Base-by-base conservation (phyloP, 31 red algal genomes). In the Endocladia muricata region DNA sequence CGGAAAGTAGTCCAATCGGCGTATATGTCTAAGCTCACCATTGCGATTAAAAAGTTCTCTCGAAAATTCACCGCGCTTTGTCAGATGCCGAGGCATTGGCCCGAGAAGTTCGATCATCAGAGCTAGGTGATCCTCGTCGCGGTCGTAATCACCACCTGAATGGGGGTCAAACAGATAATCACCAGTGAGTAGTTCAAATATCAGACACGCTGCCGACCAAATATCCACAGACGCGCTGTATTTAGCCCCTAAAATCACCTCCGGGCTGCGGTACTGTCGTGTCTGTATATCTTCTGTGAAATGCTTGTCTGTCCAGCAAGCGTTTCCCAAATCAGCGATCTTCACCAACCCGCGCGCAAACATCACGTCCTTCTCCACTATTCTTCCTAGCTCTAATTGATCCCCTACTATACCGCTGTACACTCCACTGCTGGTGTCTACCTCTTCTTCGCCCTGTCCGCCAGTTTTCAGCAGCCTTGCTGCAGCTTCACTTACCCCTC, bases 151-250 rank as follows among this genome's bases (percentile, higher is more conserved):
- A 7, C 74, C 38, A 33, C 88, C 79, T 11, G 87, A 85, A 31
- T 94, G 95, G 13, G 95, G 95, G 62, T 98, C 95, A 70, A 98
- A 98, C n/a, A 98, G 62, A 73, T 89, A 98, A 21, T 98, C 95
- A 22, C 95, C 95, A n/a, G 95, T 98, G 37, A 94, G 57, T 33
- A 98, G 42, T 73, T 98, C 95, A 81, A 98, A 98, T 26, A 98
- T 88, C 41, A 98, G 25, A 59, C 95, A 98, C n/a, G 91, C 95
- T 43, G 78, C 90, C 13, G 85, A 90, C 95, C 95, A 98, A 37
- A 98, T 91, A 84, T 98, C 95, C 61, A 93, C 95, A 38, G 95
- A 94, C 29, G 55, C 49, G 42, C 83, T 85, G 76, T 88, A 98
- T 37, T 89, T 89, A 21, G 82, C 64, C n/a, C 95, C 95, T 19